phyloP scores from a whole-genome alignment of 192 early-diverging fungal genomes.

The Funneliformis mosseae region DNA sequence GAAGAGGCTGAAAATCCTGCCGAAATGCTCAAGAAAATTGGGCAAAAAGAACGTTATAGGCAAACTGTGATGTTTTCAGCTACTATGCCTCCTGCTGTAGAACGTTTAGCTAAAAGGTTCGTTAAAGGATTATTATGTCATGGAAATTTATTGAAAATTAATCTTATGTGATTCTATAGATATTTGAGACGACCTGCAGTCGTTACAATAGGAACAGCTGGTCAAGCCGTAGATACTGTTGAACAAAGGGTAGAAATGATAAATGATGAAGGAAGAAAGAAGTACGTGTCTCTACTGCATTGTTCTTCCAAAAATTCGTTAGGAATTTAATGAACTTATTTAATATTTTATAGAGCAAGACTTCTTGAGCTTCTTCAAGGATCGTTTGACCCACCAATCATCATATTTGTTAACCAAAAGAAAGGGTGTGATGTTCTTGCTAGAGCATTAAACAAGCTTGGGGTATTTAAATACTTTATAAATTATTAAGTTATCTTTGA shows the following conservation, averaged over 20 bases:
- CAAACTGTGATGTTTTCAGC: slow-evolving; percentile 99
- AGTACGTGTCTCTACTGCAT: slow-evolving; percentile 41
- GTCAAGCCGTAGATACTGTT: slow-evolving; percentile 95
- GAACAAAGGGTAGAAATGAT: slow-evolving; percentile 97
- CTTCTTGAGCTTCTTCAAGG: slow-evolving; percentile 76
- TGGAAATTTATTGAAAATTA: neutral
- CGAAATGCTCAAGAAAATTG: slow-evolving; percentile 44
- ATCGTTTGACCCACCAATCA: slow-evolving; percentile 81
- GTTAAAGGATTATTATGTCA: neutral
- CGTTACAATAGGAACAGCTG: slow-evolving; percentile 95
- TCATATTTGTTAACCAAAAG: slow-evolving; percentile 99
- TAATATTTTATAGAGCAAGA: slow-evolving; percentile 55
- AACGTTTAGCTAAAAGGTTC: slow-evolving; percentile 84
- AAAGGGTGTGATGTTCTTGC: slow-evolving; percentile 85
- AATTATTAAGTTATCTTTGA: neutral
- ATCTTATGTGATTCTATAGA: slow-evolving; percentile 19
- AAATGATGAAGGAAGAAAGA: slow-evolving; percentile 81
- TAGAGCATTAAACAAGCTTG: slow-evolving; percentile 73
- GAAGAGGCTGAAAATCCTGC: slow-evolving; percentile 67
- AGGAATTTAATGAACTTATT: neutral
- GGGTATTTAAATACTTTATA: slow-evolving; percentile 52
- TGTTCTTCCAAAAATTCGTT: neutral
- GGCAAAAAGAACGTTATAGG: slow-evolving; percentile 57
- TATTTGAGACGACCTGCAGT: slow-evolving; percentile 91
- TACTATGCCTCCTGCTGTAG: slow-evolving; percentile 95